Conservation (phyloP, 2,329 filamentous ascomycete species). For the Colletotrichum theobromicola region DNA sequence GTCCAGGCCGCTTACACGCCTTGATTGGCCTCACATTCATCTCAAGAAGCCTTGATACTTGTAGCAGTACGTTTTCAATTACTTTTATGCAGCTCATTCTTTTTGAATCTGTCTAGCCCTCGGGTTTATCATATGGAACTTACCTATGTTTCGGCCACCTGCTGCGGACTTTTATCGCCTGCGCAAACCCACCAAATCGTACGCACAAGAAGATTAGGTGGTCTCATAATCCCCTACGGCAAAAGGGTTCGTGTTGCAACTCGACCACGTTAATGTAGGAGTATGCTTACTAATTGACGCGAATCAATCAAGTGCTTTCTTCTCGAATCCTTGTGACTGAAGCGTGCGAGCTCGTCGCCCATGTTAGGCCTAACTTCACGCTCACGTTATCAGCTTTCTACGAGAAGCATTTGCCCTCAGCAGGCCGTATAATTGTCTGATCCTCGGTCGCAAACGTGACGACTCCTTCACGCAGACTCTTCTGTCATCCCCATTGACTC, state of each 20-base stretch:
- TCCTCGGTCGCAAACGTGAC: fast-evolving
- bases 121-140: too few relatives aligned
- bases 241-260: not conserved
- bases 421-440: not conserved
- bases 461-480: not conserved
- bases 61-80: too few relatives aligned
- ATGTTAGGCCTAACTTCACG: not conserved
- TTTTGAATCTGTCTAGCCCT: too few relatives aligned
- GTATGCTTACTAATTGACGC: not conserved
- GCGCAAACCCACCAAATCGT: not conserved
- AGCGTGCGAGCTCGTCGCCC: not conserved
- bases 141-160: too few relatives aligned
- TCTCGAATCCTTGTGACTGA: fast-evolving
- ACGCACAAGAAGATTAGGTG: too few relatives aligned
- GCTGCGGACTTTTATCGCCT: not conserved
- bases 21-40: not conserved
- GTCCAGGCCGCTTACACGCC: not conserved
- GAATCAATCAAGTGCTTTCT: not conserved
- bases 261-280: not conserved
- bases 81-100: not conserved
- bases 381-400: not conserved
- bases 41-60: not conserved
- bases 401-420: not conserved
- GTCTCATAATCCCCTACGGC: not conserved
- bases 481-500: conserved; percentile 35